Evolutionary conservation across 352 stramenopile genomes (phyloP).

Genomic region (Phytophthora ramorum): DNA sequence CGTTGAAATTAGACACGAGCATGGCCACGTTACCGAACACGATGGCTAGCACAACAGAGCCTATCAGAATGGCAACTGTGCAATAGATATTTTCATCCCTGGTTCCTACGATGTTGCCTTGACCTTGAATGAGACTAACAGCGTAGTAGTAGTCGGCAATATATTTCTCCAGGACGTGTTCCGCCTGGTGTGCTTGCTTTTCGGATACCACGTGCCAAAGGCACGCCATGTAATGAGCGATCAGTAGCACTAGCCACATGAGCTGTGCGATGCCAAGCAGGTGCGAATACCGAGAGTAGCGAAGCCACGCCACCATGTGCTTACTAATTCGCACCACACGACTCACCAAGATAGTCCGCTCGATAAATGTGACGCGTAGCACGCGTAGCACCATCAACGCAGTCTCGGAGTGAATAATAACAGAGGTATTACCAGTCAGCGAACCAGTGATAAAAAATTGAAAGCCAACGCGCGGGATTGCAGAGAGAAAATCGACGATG

Average conservation of each 20-base stretch:
- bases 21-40: slow-evolving; percentile 67
- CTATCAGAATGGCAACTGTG: slow-evolving; percentile 42
- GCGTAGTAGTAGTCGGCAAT: slow-evolving; percentile 46
- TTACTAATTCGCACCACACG: slow-evolving; percentile 32
- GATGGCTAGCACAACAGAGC: slow-evolving; percentile 56
- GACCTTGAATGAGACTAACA: slow-evolving; percentile 52
- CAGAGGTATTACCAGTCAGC: slow-evolving; percentile 5
- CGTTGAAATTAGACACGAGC: slow-evolving; percentile 62
- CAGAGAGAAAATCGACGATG: slow-evolving; percentile 21
- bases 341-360: slow-evolving; percentile 14
- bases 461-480: slow-evolving; percentile 1
- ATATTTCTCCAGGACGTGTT: slow-evolving; percentile 23
- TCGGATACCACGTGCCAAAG: slow-evolving; percentile 43
- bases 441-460: slow-evolving; percentile 3
- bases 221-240: slow-evolving; percentile 57
- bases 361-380: slow-evolving; percentile 8
- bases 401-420: not conserved
- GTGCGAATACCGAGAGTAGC: slow-evolving; percentile 43
- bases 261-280: slow-evolving; percentile 40
- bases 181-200: not conserved
- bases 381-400: slow-evolving; percentile 31
- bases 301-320: slow-evolving; percentile 25
- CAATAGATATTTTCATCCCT: slow-evolving; percentile 43
- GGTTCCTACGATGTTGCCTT: slow-evolving; percentile 35
- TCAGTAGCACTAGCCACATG: slow-evolving; percentile 44